Base-by-base conservation (phyloP, 805 yeast species). In the Yarrowia sp. region DNA sequence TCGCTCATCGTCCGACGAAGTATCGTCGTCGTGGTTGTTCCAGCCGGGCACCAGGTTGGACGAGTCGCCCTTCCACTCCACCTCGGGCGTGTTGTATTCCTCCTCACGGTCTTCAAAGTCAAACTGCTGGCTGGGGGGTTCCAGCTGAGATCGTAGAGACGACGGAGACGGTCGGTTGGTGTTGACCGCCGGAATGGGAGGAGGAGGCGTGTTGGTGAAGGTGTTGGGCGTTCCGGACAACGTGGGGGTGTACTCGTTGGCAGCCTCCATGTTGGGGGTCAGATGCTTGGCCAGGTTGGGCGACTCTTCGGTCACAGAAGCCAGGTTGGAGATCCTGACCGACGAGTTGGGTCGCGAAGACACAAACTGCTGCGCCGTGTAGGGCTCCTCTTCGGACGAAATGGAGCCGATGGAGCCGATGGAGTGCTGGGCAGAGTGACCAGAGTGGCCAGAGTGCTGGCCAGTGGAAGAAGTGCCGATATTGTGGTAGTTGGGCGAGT, bases 401-500 rank as follows among this genome's bases (percentile, higher is more conserved):
- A 58, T 32, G 22, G 63, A 58, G 51, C 63, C 51, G 14, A 58
- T 32, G 22, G 63, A 58, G 51, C 63, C 51, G 14, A 41, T 43
- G 21, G 63, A 58, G 14, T 32, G 49, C 30, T 58, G 63, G 8
- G 51, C 30, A 1, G 51, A 58, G 38, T 51, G 59, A 10, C 59
- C 43, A 10, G 59, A 51, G 41, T 36, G 32, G 14, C 44, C 46
- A 11, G 61, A 54, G 4, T 41, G 38, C 51, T 58, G 51, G 22
- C 51, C 63, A 3, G 63, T 30, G 22, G 63, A 58, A 21, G 2
- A 4, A 10, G 63, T 58, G 22, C 63, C 63, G 30, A 58, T 58
- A 32, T 41, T 28, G n/a, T 26, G 51, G 63, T 52, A 58, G 51
- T 58, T 58, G 51, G 49, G 51, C 11, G 77, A 73, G 38, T 75